Percentiles rank a stretch among this genome's conserved stretches.
Conservation (phyloP, 495 filamentous ascomycete species). For the Penicillium odoratum region DNA sequence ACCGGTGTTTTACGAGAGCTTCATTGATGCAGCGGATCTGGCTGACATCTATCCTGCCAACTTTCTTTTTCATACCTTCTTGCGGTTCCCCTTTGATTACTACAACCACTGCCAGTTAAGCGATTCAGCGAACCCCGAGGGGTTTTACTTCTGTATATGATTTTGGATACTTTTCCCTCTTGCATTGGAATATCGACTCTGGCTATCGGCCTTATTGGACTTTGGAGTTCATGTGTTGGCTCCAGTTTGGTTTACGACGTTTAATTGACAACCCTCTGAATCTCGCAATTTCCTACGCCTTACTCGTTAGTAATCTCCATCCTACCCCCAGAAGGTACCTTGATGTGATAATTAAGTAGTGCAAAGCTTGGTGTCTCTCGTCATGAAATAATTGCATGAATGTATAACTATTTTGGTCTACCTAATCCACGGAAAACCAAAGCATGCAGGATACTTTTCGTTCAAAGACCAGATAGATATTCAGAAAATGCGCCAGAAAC, state of each 20-base stretch:
- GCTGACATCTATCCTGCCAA: conserved; percentile 19
- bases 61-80: conserved; percentile 7
- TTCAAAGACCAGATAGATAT: conserved; percentile 24
- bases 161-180: conserved; percentile 3
- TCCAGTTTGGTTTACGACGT: not conserved
- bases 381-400: conserved; percentile 17
- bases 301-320: not conserved
- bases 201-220: not conserved
- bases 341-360: not conserved
- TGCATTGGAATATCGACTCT: not conserved
- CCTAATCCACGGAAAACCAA: conserved; percentile 17
- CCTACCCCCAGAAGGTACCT: not conserved
- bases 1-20: conserved; percentile 26
- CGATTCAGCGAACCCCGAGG: conserved; percentile 26
- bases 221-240: not conserved
- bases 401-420: conserved; percentile 25
- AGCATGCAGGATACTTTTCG: conserved; percentile 31
- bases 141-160: conserved; percentile 24
- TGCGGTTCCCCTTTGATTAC: not conserved
- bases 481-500: conserved; percentile 31
- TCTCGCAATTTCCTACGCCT: not conserved
- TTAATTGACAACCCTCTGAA: conserved; percentile 3
- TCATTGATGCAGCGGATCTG: conserved; percentile 20
- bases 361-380: conserved; percentile 2
- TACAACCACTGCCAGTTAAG: not conserved